Conservation (phyloP, 805 yeast species). For the Candida khao-thaluensis region DNA sequence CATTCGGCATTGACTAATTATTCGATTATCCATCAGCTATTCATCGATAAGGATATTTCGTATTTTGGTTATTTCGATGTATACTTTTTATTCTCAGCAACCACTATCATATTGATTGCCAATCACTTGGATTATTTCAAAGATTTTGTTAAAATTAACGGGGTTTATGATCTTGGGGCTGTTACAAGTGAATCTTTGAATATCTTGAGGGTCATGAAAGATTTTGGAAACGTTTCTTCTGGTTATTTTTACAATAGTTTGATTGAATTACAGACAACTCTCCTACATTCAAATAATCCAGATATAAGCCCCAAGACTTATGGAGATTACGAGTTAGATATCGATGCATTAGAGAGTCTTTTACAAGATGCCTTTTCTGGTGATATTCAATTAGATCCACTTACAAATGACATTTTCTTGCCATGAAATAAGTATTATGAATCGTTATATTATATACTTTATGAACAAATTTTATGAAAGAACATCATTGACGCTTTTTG, state of each 20-base stretch:
- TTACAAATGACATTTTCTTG: background rate
- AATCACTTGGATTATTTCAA: background rate
- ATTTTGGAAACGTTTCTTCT: background rate
- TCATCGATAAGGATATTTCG: background rate
- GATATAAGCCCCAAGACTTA: background rate
- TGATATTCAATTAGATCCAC: background rate
- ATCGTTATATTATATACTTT: background rate
- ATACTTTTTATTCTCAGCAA: background rate
- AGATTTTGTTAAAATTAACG: background rate
- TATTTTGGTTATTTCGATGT: slow-evolving; percentile 1
- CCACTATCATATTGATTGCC: background rate
- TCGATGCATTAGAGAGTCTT: background rate
- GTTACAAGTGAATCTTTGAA: background rate
- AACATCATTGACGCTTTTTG: background rate
- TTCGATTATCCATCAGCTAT: background rate
- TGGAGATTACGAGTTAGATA: background rate
- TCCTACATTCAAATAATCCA: background rate
- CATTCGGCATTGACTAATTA: background rate
- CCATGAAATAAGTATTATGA: background rate
- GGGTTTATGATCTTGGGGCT: background rate
- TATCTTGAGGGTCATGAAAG: background rate
- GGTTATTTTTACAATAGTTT: background rate
- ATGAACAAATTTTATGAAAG: background rate
- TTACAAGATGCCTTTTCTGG: background rate
- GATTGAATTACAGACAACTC: background rate